Conservation (phyloP, 129 eudicot genomes). For the Flaveria brownii region DNA sequence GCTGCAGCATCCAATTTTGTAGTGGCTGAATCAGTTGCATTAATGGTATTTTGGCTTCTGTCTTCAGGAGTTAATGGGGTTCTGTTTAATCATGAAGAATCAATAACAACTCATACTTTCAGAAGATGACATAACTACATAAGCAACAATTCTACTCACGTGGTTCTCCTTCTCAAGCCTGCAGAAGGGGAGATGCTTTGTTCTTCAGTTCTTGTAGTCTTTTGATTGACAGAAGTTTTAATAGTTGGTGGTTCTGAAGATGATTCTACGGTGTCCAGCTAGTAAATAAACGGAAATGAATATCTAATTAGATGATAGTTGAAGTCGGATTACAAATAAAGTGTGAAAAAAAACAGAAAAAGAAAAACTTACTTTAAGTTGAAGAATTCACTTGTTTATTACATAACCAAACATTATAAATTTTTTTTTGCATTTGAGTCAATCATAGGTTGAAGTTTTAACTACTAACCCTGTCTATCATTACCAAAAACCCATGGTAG, state of each 20-base stretch:
- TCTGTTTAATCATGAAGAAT: constrained; percentile 37
- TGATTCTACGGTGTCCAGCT: constrained; percentile 27
- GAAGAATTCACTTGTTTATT: neutral
- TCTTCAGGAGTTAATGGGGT: constrained; percentile 42
- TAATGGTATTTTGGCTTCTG: constrained; percentile 38
- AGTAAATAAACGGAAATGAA: constrained; percentile 8
- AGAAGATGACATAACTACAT: neutral
- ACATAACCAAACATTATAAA: neutral
- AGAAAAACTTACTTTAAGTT: neutral
- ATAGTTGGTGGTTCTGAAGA: constrained; percentile 37
- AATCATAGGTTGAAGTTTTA: neutral
- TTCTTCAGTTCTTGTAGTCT: constrained; percentile 46
- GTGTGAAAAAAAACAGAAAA: neutral
- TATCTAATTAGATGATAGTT: constrained; percentile 3
- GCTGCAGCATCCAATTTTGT: constrained; percentile 83
- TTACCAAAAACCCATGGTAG: constrained; percentile 1
- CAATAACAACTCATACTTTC: neutral
- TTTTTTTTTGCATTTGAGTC: neutral
- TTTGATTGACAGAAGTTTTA: constrained; percentile 35
- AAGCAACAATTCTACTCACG: constrained; percentile 42
- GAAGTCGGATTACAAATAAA: constrained; percentile 9
- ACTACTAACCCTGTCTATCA: neutral
- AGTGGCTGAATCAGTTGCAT: constrained; percentile 45
- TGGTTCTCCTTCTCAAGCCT: constrained; percentile 76
- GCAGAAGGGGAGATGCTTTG: constrained; percentile 39